These are phyloP conservation scores for Acorus gramineus DNA, from an alignment of 106 monocot species.

Conservation along the genomic window DNA sequence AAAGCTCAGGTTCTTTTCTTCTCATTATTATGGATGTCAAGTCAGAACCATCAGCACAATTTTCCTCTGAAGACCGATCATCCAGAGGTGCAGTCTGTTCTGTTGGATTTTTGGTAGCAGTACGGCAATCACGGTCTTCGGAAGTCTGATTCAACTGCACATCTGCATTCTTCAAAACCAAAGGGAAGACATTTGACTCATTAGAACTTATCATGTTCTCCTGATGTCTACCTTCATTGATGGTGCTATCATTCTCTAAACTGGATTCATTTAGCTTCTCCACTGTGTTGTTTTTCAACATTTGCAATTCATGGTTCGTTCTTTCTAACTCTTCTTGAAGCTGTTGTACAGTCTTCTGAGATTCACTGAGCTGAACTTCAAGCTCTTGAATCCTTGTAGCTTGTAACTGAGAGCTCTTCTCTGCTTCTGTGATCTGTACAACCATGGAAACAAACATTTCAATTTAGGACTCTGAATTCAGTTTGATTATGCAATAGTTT, in stretches of 20 bases:
- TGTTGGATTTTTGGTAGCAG: constrained; percentile 1
- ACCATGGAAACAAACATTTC: background rate
- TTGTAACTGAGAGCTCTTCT: constrained; percentile 8
- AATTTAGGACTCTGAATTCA: background rate
- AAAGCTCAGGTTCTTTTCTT: constrained; percentile 45
- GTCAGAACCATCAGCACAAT: constrained; percentile 22
- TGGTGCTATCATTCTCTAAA: background rate
- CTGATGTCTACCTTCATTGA: background rate
- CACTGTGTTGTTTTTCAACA: constrained; percentile 7
- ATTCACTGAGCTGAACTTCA: constrained; percentile 25
- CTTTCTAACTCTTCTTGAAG: constrained; percentile 25
- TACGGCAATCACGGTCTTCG: background rate
- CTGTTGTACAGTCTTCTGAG: constrained; percentile 21
- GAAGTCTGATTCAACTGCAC: background rate
- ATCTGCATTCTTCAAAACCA: constrained; percentile 4
- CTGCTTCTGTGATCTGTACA: constrained; percentile 28
- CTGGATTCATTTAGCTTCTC: background rate
- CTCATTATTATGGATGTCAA: constrained; percentile 47
- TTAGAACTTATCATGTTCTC: background rate
- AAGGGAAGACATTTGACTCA: background rate
- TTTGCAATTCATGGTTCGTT: constrained; percentile 13
- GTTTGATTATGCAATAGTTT: no score
- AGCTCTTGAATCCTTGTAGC: constrained; percentile 34
- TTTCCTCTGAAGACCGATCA: constrained; percentile 9
- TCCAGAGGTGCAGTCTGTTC: constrained; percentile 6